phyloP scores from a whole-genome alignment of 1,284 basidiomycete species.

The Irpex lacteus region DNA sequence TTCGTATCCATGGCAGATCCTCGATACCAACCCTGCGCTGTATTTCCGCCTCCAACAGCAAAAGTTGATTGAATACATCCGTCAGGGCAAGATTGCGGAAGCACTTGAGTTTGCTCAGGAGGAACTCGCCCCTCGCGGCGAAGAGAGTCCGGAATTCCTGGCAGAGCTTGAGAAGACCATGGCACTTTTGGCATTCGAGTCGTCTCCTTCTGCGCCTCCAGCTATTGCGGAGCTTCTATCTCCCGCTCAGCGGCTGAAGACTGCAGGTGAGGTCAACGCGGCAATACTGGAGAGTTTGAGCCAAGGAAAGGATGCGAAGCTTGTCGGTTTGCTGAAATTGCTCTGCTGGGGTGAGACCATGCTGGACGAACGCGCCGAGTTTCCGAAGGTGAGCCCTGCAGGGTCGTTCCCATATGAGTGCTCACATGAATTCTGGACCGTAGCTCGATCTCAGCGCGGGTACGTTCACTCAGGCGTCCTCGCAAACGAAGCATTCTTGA shows the following conservation, averaged over 20 bases:
- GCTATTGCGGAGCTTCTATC: conserved; percentile 79
- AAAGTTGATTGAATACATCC: conserved; percentile 92
- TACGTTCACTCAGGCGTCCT: conserved; percentile 18
- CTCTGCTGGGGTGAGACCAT: conserved; percentile 87
- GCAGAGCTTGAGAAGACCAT: conserved; percentile 92
- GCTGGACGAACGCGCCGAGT: conserved; percentile 72
- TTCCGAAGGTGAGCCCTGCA: conserved; percentile 56
- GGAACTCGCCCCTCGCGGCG: conserved; percentile 91
- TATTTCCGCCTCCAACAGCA: conserved; percentile 95
- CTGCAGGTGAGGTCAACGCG: conserved; percentile 92
- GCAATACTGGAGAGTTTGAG: conserved; percentile 91
- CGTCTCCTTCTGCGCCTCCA: conserved; percentile 56
- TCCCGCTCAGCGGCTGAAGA: conserved; percentile 86
- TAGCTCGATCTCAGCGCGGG: conserved; percentile 29
- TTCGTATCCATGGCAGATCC: conserved; percentile 59
- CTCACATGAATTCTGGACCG: not conserved
- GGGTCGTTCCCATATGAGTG: not conserved
- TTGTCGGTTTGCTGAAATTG: conserved; percentile 83
- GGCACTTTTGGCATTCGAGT: conserved; percentile 91
- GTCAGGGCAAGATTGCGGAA: conserved; percentile 73
- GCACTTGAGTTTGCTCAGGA: conserved; percentile 91
- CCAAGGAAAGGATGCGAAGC: conserved; percentile 90
- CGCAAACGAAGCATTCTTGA: not conserved
- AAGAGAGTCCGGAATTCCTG: conserved; percentile 93
- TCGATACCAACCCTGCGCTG: conserved; percentile 88